Percentiles rank a stretch among this genome's conserved stretches.
phyloP scores from a whole-genome alignment of 306 rosid genomes.

The Rubus idaeus region DNA sequence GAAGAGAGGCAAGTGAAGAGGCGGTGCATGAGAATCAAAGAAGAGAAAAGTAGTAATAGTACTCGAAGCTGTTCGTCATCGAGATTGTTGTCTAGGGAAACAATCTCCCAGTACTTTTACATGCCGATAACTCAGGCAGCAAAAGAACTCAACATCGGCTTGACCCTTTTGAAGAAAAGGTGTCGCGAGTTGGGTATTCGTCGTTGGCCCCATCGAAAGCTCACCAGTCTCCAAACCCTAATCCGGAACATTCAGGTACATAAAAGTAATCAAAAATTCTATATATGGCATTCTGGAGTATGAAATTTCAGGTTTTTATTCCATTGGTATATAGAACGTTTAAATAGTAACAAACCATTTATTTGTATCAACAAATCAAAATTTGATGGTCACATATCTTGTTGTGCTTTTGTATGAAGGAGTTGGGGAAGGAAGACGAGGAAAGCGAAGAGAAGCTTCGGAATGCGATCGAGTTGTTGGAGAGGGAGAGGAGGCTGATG shows the following conservation, averaged over 20 bases:
- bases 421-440: conserved; percentile 40
- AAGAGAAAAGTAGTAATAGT: conserved; percentile 23
- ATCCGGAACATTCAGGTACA: conserved; percentile 66
- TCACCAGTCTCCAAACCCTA: conserved; percentile 76
- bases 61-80: conserved; percentile 8
- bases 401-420: conserved; percentile 36
- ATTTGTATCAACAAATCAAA: too few species aligned
- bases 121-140: conserved; percentile 91
- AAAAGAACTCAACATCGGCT: conserved; percentile 66
- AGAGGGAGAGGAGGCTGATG: conserved; percentile 66
- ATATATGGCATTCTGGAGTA: too few species aligned
- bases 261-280: neutral
- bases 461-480: conserved; percentile 52
- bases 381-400: neutral
- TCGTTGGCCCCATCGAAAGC: conserved; percentile 92
- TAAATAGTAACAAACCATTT: too few species aligned
- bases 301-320: too few species aligned
- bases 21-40: neutral
- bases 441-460: conserved; percentile 46
- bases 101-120: conserved; percentile 57
- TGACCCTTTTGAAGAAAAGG: conserved; percentile 77
- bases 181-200: conserved; percentile 79
- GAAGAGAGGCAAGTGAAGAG: conserved; percentile 6
- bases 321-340: too few species aligned
- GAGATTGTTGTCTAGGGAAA: conserved; percentile 42